A percentile compares a stretch with the other conserved stretches of the same genome.
phyloP scores from a whole-genome alignment of 2,329 filamentous ascomycete genomes.

The Gnomoniopsis sp. region DNA sequence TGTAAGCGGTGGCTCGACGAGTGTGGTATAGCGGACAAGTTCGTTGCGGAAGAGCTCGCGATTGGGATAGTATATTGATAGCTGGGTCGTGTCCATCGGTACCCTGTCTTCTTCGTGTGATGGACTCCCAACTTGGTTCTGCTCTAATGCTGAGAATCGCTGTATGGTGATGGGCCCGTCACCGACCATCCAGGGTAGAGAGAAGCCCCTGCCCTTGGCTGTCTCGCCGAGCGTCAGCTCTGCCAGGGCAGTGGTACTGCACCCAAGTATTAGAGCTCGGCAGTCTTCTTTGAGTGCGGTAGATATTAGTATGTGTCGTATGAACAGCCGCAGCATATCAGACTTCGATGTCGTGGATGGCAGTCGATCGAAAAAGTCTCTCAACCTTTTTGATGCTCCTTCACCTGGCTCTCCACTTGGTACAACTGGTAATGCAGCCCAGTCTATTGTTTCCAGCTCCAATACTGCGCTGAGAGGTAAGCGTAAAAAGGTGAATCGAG shows the following conservation, averaged over 20 bases:
- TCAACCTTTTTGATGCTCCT: slow-evolving; percentile 41
- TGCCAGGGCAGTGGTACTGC: slow-evolving; percentile 84
- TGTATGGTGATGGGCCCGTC: slow-evolving; percentile 58
- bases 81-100: background rate
- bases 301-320: slow-evolving; percentile 67
- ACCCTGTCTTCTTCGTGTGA: slow-evolving; percentile 6
- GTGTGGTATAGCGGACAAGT: slow-evolving; percentile 61
- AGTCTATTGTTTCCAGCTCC: slow-evolving; percentile 47
- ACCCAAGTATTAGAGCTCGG: slow-evolving; percentile 73
- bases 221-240: slow-evolving; percentile 83
- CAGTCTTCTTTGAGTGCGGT: slow-evolving; percentile 59
- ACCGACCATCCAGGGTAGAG: slow-evolving; percentile 75
- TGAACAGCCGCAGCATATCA: slow-evolving; percentile 70
- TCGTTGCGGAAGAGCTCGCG: slow-evolving; percentile 84
- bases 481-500: slow-evolving; percentile 60
- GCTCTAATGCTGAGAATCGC: slow-evolving; percentile 15
- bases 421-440: slow-evolving; percentile 41
- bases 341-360: slow-evolving; percentile 71
- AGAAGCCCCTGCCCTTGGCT: slow-evolving; percentile 84
- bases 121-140: slow-evolving; percentile 6
- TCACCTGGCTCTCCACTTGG: slow-evolving; percentile 2
- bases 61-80: slow-evolving; percentile 70
- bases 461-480: slow-evolving; percentile 64
- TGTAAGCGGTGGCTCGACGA: slow-evolving; percentile 49
- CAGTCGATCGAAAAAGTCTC: slow-evolving; percentile 55